Base-by-base conservation (phyloP, 257 asterid genomes). In the Nicotiana paniculata region DNA sequence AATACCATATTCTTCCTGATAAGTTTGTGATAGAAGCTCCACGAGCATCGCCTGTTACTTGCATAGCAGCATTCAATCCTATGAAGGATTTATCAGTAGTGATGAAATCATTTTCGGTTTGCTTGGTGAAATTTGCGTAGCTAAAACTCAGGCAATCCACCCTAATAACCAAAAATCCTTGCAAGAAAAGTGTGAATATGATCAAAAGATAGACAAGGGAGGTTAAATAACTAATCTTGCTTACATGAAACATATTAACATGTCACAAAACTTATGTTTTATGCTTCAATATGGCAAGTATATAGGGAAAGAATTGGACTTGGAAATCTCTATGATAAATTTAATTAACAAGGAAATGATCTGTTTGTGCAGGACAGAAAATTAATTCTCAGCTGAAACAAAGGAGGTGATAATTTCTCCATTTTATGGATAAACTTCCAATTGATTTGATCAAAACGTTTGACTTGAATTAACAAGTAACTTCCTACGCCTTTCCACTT, bases 1-100 rank as follows among this genome's bases (percentile, higher is more conserved):
- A 59, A 62, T 61, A 61, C 85, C 54, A 82, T 62, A 75, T 61
- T 61, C 81, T 55, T 61, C 85, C 85, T 13, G 85, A 26, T 16
- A 82, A 59, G 39, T 74, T 74, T 4, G 39, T 33, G 8, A 58
- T 82, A 53, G 61, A 2, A 39, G 35, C 0, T 9, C 63, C 81
- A 43, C 46, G 13, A 43, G 37, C 76, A 24, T 82, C 81, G 16
- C 4, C 17, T 26, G 80, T 75, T 75, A 75, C 80, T 51, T 75
- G 80, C 15, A 75, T 2, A 51, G 80, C 64, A 28, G 9, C 16
- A 28, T 43, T 43, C 51, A 0, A 4, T 8, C 26, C 46, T 75
- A 75, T 51, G 15, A 48, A 0, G 10, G 81, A 82, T 28, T 82
- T 0, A 7, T 72, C 0, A 2, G 81, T 68, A 9, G 11, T 4